Evolutionary conservation across 176 grass and related monocot species (phyloP).

Genomic region (Lolium perenne): DNA sequence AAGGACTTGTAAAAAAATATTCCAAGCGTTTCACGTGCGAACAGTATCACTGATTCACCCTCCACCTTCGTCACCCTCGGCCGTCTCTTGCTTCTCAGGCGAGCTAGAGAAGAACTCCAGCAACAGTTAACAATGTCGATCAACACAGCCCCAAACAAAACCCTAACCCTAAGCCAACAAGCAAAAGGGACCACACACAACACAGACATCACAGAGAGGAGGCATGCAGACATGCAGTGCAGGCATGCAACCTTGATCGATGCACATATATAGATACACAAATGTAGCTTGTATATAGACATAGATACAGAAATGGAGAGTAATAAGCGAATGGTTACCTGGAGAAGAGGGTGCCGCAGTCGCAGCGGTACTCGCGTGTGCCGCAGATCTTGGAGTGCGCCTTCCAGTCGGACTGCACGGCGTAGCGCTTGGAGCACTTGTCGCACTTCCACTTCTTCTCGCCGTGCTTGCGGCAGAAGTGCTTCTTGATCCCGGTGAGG

Average conservation of each 20-base stretch:
- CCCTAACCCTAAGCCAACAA: conserved; percentile 65
- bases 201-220: not conserved
- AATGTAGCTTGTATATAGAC: not conserved
- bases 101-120: conserved; percentile 33
- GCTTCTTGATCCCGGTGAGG: conserved; percentile 99
- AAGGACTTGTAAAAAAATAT: conserved; percentile 12
- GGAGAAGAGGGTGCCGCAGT: conserved; percentile 99
- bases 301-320: not conserved
- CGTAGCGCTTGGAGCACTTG: conserved; percentile 98
- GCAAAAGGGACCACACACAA: conserved; percentile 24
- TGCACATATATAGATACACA: not conserved
- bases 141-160: conserved; percentile 52
- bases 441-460: conserved; percentile 99
- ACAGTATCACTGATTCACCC: conserved; percentile 33
- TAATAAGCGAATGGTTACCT: conserved; percentile 40
- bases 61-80: not conserved
- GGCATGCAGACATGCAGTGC: conserved; percentile 56
- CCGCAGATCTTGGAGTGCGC: conserved; percentile 99
- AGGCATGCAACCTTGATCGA: not conserved
- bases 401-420: conserved; percentile 98
- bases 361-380: conserved; percentile 96
- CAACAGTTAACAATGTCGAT: conserved; percentile 43
- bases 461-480: conserved; percentile 99
- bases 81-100: conserved; percentile 37
- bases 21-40: conserved; percentile 61